Base-by-base conservation (phyloP, 2,329 filamentous ascomycete genomes). In the Ophiostoma himal-ulmi region DNA sequence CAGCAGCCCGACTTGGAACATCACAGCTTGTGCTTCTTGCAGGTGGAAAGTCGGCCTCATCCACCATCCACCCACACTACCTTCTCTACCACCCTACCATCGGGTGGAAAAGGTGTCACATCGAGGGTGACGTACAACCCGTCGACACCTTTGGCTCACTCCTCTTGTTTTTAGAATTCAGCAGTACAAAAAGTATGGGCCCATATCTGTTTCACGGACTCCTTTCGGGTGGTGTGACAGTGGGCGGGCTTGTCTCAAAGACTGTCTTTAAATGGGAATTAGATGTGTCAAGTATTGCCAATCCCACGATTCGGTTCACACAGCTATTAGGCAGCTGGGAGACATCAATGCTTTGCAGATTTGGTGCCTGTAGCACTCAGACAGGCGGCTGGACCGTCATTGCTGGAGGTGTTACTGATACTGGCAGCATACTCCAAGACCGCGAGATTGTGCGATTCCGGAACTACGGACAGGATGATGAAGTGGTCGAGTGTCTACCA, bases 161-260 rank as follows among this genome's bases (percentile, higher is more conserved):
- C 17, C 74, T 85, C 1, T 73, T 79, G 11, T 62, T 65, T 71
- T 7, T 20, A 3, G 22, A 62, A 14, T 10, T 1, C 36, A 20
- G 68, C 13, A 10, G 70, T 14, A 3, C 34, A 64, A 75, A 74
- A 54, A 78, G 73, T 57, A 11, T 22, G 26, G 7, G 22, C 60
- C 75, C 79, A 34, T 72, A 78, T 62, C 76, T 73, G 5, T 84
- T 83, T 70, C 75, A 78, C 62, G 93, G 93, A 0, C 78, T 94
- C 1, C 75, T 95, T 1, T 82, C 87, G 22, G 93, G 93, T 22
- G 94, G 94, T 0, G 89, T 96, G 76, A 82, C 83, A 30, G 79
- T 80, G 54, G 84, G 89, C 76, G 91, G 90, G 3, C 81, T 84
- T 10, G 81, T 96, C 17, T 79, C 87, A 26, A 80, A 84, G 60